Percentiles rank a stretch among this genome's conserved stretches.
Conservation (phyloP, 257 asterid genomes). For the Nicotiana sylvestris region DNA sequence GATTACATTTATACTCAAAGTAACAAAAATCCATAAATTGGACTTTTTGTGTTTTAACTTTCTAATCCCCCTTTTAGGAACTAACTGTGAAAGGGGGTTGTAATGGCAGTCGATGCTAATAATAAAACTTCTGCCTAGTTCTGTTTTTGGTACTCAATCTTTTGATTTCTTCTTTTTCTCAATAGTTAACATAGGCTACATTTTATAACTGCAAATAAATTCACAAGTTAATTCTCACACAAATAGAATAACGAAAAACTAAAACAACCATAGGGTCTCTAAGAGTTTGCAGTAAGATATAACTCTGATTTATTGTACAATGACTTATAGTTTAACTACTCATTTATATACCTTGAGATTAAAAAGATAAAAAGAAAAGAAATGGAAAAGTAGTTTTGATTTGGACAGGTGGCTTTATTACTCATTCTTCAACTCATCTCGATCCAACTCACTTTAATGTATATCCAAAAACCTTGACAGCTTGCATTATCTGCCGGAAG, state of each 20-base stretch:
- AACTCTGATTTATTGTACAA: not conserved
- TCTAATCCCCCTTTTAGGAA: not conserved
- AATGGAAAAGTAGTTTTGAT: not conserved
- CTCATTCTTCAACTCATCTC: too few species aligned
- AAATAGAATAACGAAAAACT: not conserved
- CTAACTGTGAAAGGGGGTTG: not conserved
- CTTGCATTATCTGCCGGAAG: too few species aligned
- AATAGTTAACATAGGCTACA: too few species aligned
- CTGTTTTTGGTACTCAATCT: not conserved
- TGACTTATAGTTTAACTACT: not conserved
- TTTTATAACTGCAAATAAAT: too few species aligned
- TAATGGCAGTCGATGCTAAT: not conserved
- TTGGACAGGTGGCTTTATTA: not conserved
- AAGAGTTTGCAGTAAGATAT: not conserved
- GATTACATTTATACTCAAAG: slow-evolving; percentile 45
- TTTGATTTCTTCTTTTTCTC: not conserved
- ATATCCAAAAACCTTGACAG: too few species aligned
- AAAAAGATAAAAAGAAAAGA: too few species aligned
- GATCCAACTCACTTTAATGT: too few species aligned
- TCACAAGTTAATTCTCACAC: too few species aligned
- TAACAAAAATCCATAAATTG: not conserved
- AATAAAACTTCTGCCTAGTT: not conserved
- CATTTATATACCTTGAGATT: too few species aligned
- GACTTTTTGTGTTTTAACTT: not conserved
- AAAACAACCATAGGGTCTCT: not conserved